Percentiles rank a stretch among this genome's conserved stretches.
These are phyloP conservation scores for Agrostemma githago DNA, from an alignment of 148 eudicot species.

Conservation along the genomic window DNA sequence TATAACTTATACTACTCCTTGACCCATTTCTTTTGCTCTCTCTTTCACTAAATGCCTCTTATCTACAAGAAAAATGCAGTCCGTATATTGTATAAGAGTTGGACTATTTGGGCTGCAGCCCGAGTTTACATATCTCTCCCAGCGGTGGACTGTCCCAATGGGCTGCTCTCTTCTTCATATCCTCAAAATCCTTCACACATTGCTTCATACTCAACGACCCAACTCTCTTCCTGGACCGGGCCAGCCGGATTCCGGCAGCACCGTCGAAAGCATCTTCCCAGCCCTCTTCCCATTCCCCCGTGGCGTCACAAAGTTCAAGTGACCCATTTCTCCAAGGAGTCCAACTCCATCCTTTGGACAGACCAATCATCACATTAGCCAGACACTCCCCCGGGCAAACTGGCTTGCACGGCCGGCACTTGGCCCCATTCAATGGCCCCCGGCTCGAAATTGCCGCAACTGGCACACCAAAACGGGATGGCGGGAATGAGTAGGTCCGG, in stretches of 20 bases:
- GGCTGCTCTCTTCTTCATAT: conserved; percentile 40
- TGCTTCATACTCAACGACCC: conserved; percentile 34
- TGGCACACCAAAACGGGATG: conserved; percentile 54
- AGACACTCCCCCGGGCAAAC: conserved; percentile 49
- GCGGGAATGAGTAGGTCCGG: conserved; percentile 58
- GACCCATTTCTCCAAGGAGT: conserved; percentile 47
- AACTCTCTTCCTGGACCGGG: conserved; percentile 42
- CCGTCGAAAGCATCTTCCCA: conserved; percentile 62
- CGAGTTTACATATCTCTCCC: conserved; percentile 56
- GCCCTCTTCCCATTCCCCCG: conserved; percentile 57
- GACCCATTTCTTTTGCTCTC: background rate
- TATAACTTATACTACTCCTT: no score
- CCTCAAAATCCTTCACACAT: conserved; percentile 57
- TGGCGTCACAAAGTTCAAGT: conserved; percentile 64
- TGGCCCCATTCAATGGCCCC: conserved; percentile 79
- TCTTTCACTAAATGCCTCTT: background rate
- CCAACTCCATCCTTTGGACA: conserved; percentile 75
- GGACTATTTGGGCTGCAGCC: conserved; percentile 30
- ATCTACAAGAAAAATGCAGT: background rate
- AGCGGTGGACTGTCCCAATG: conserved; percentile 61
- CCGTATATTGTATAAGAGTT: background rate
- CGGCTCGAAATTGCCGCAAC: conserved; percentile 68
- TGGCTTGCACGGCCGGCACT: conserved; percentile 79
- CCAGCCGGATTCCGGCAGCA: conserved; percentile 38
- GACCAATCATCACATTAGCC: conserved; percentile 38